Evolutionary conservation across 73 alveolate species (phyloP).

Genomic region (Paraurostyla sp.): DNA sequence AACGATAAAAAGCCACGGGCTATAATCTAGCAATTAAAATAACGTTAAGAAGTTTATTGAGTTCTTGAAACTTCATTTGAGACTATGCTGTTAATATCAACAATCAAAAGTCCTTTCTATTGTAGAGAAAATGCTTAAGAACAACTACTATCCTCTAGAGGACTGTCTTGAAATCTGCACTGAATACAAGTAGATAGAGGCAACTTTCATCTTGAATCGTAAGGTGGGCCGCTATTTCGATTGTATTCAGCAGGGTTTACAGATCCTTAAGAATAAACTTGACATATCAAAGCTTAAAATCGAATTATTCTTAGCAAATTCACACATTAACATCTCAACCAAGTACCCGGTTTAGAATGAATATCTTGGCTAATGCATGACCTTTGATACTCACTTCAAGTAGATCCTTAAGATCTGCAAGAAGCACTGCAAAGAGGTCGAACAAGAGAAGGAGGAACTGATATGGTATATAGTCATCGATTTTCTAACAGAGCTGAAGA

Average conservation of each 20-base stretch:
- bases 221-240: constrained; percentile 45
- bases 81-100: constrained; percentile 21
- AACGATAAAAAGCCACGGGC: constrained; percentile 26
- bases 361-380: background rate
- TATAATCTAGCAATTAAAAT: background rate
- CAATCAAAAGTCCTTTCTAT: background rate
- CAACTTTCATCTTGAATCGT: background rate
- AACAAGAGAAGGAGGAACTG: constrained; percentile 11
- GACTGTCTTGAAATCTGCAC: constrained; percentile 41
- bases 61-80: constrained; percentile 3
- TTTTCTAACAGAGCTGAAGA: background rate
- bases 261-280: background rate
- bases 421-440: constrained; percentile 46
- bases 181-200: constrained; percentile 16
- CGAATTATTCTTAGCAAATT: background rate
- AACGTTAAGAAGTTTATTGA: constrained; percentile 53
- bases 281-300: background rate
- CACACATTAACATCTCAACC: background rate
- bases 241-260: background rate
- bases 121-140: constrained; percentile 30
- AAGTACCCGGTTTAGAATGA: background rate
- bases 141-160: constrained; percentile 43
- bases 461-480: constrained; percentile 43
- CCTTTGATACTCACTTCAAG: constrained; percentile 5
- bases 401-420: constrained; percentile 26